Percentiles rank a stretch among this genome's conserved stretches.
These are phyloP conservation scores for Mucor circinelloides DNA, from an alignment of 371 early-diverging fungal genomes.

Conservation along the genomic window DNA sequence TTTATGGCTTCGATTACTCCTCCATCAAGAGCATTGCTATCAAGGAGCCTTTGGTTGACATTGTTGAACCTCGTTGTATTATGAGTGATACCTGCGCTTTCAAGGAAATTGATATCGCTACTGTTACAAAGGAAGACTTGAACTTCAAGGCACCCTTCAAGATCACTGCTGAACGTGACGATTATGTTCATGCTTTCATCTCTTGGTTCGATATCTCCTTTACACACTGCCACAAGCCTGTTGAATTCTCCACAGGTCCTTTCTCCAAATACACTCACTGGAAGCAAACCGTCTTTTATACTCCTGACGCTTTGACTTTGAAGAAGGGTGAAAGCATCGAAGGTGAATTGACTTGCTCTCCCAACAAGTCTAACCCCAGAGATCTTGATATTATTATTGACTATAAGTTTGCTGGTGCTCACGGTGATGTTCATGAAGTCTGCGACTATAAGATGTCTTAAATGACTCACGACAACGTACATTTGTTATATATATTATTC, in stretches of 20 bases:
- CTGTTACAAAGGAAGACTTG: conserved; percentile 83
- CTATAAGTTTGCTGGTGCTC: conserved; percentile 72
- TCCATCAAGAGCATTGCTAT: conserved; percentile 88
- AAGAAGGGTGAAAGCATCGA: conserved; percentile 81
- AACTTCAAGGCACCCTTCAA: conserved; percentile 81
- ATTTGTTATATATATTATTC: neutral
- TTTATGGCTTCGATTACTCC: conserved; percentile 93
- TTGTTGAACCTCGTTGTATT: conserved; percentile 81
- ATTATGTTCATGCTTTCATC: conserved; percentile 89
- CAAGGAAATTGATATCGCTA: conserved; percentile 82
- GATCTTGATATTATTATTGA: conserved; percentile 91
- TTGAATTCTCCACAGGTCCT: conserved; percentile 91
- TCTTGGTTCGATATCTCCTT: conserved; percentile 96
- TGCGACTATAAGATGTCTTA: conserved; percentile 87
- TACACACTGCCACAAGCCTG: conserved; percentile 82
- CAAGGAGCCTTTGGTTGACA: conserved; percentile 92
- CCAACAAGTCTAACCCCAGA: conserved; percentile 89
- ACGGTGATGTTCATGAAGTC: conserved; percentile 62
- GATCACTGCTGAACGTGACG: conserved; percentile 75
- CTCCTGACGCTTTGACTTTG: conserved; percentile 69
- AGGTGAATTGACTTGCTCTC: conserved; percentile 80
- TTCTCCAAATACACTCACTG: conserved; percentile 93
- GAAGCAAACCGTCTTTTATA: conserved; percentile 98
- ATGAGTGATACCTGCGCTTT: conserved; percentile 74
- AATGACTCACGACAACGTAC: neutral